A percentile compares a stretch with the other conserved stretches of the same genome.
These are phyloP conservation scores for Chaetomium tenue DNA, from an alignment of 495 filamentous ascomycete genomes.

Conservation along the genomic window DNA sequence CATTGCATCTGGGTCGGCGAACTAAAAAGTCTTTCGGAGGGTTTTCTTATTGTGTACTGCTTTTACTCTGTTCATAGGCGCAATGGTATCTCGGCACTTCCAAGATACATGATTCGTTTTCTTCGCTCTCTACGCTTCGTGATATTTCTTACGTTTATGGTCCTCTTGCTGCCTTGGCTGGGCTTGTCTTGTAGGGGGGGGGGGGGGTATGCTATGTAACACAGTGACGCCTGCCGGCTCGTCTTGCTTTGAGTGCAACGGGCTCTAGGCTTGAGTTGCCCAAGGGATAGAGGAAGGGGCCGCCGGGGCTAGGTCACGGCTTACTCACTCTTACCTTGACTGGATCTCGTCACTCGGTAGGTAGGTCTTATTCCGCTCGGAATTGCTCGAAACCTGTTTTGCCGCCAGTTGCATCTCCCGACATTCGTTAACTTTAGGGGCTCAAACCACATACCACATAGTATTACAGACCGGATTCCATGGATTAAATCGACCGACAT, in stretches of 20 bases:
- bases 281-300: background rate
- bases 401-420: slow-evolving; percentile 3
- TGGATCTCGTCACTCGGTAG: background rate
- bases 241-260: background rate
- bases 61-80: slow-evolving; percentile 14
- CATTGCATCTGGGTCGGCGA: slow-evolving; percentile 43
- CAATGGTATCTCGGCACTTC: slow-evolving; percentile 16
- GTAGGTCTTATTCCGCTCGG: background rate
- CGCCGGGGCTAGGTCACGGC: background rate
- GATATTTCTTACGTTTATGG: no score
- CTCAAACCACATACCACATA: slow-evolving; percentile 16
- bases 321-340: background rate
- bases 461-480: slow-evolving; percentile 19
- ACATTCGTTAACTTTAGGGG: slow-evolving; percentile 25
- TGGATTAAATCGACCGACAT: slow-evolving; percentile 31
- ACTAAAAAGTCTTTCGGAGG: slow-evolving; percentile 30
- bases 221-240: background rate
- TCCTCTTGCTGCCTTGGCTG: background rate
- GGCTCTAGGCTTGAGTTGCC: background rate
- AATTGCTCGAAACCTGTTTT: background rate
- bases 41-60: slow-evolving; percentile 15
- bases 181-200: no score
- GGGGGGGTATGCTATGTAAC: background rate
- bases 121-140: background rate
- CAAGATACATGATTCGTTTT: background rate